Percentiles rank a stretch among this genome's conserved stretches.
Evolutionary conservation across 1,284 basidiomycete species (phyloP).

Genomic region (Tilletia horrida): DNA sequence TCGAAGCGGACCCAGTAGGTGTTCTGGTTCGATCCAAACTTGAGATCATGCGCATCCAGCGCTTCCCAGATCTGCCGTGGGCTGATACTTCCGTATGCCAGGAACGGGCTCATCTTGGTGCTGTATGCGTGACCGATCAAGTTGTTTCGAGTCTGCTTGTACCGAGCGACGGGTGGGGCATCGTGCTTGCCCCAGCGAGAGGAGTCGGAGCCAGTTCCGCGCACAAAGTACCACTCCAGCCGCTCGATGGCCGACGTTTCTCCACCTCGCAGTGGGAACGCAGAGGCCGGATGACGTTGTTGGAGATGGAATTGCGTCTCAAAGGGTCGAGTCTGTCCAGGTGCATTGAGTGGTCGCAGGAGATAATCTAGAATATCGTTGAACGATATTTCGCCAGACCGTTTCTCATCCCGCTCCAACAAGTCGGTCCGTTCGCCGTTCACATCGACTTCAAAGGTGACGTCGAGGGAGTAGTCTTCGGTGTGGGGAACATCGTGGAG

Average conservation of each 20-base stretch:
- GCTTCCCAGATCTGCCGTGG: constrained; percentile 58
- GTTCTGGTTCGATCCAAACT: constrained; percentile 55
- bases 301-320: constrained; percentile 40
- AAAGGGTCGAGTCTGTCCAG: constrained; percentile 34
- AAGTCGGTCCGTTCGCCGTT: constrained; percentile 38
- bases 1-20: constrained; percentile 61
- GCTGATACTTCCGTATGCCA: constrained; percentile 60
- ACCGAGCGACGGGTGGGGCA: constrained; percentile 55
- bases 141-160: constrained; percentile 63
- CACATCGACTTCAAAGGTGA: constrained; percentile 49
- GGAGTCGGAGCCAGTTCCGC: constrained; percentile 46
- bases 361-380: constrained; percentile 48
- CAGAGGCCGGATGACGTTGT: constrained; percentile 45
- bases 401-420: constrained; percentile 35
- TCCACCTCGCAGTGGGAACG: constrained; percentile 46
- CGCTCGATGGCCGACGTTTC: constrained; percentile 47
- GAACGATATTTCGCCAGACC: constrained; percentile 44
- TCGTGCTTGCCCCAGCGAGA: constrained; percentile 42
- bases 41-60: constrained; percentile 54
- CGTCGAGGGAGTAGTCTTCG: constrained; percentile 43
- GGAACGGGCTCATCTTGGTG: constrained; percentile 62
- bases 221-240: constrained; percentile 50
- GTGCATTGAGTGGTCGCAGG: constrained; percentile 42
- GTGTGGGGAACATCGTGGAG: constrained; percentile 34
- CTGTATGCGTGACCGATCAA: constrained; percentile 61